Evolutionary conservation across 495 filamentous ascomycete species (phyloP), one percentile per base, ranked within the genome.

Genomic region (Neurospora sp.): DNA sequence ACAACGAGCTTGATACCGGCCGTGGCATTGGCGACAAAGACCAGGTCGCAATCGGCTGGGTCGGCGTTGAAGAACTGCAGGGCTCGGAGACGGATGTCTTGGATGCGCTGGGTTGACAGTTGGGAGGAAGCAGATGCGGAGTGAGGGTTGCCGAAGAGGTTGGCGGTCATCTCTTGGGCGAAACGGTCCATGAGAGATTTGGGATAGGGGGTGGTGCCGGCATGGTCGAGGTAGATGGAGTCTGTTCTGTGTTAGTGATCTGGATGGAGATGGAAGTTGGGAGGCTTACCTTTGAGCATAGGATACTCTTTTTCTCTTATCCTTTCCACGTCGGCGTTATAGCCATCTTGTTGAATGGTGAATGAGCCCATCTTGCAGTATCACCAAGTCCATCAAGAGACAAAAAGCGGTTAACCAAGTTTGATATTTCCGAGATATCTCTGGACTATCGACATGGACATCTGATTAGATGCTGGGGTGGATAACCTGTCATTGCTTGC

Each of bases 1-100:
- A 86, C 84, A 1, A 98, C 91, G 5, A 97, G 81, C 80, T 97
- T 98, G 71, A 97, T 92, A 2, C 89, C 95, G 3, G 94, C 94
- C 0, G 95, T 97, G 65, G 95, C 92, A 78, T 98, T 98, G 16
- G 93, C 90, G 75, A 96, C 93, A 79, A 98, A 98, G 20, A 97
- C 88, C 9, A 98, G 79, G 76, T 98, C 95, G 77, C 94, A 98
- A 11, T 91, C 86, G 37, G 89, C 88, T 3, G 94, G 93, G 75
- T 93, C 89, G 4, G 94, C 95, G 68, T 93, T 90, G 82, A 97
- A 96, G 79, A 96, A 93, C 10, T 85, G 85, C 18, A 98, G 85
- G 14, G 91, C 86, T 12, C 89, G 85, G 6, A 93, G 82, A 41
- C 95, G 89, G 71, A 92, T 83, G 78, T 94, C 89, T 70, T 97